Evolutionary conservation across 73 alveolate species (phyloP), one percentile per base, ranked within the genome.

Genomic region (Paramecium bursaria): DNA sequence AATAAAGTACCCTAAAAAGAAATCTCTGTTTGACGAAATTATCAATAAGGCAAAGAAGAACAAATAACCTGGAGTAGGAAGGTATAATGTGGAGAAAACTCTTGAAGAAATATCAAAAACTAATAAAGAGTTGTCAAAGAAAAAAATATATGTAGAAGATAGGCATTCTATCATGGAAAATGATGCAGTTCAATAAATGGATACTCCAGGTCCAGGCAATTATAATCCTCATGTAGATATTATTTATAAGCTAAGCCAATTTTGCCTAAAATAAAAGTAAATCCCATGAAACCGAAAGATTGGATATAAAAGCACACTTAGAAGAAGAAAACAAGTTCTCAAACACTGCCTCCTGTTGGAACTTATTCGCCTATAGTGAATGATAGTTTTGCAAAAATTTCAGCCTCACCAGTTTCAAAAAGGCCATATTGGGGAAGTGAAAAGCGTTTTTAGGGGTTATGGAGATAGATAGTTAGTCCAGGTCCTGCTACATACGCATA

Each of bases 151-250:
- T 39, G 53, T 7, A 15, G 33, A 21, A 5, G 23, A 67, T 15
- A 67, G 82, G 19, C 53, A 35, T 2, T 2, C 33, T 42, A 39
- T 57, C 15, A 17, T 21, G 33, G 82, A 67, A 67, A 47, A 67
- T 42, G 82, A 21, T 4, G 44, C 44, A 57, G 82, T 44, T 39
- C 42, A 35, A 3, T 39, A 57, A 4, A 31, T 67, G 10, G 44
- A 39, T 53, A 27, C 44, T 67, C 57, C 61, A n/a, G 82, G 82
- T 10, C 82, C 79, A 15, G 79, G 79, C 29, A 33, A 26, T 33
- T 39, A 67, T 15, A 67, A 67, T 42, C 60, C 82, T 39, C 82
- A 67, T 67, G 60, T 67, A 44, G n/a, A 44, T 31, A 25, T 42
- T 47, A 15, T 21, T 25, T 15, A 60, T 67, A 2, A 39, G 19